Evolutionary conservation across 73 alveolate species (phyloP).

Genomic region (Stentor roeselii): DNA sequence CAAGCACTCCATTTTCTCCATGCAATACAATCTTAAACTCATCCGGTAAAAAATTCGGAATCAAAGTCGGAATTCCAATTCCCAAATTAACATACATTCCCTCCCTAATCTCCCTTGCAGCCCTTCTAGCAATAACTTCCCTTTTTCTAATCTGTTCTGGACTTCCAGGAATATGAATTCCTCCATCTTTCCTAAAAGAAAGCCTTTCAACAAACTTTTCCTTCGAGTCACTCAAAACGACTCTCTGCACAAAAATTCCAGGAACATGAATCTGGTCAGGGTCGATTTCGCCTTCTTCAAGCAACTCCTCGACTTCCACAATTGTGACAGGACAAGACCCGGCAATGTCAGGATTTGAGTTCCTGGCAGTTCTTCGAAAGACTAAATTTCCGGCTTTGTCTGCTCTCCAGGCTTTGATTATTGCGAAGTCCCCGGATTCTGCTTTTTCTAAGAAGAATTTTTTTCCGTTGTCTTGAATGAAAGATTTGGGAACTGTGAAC

Average conservation of each 20-base stretch:
- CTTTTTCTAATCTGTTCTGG: slow-evolving; percentile 33
- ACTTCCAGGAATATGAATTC: slow-evolving; percentile 30
- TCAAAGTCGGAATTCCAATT: slow-evolving; percentile 82
- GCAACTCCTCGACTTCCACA: slow-evolving; percentile 86
- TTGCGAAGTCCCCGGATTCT: slow-evolving; percentile 65
- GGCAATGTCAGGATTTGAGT: slow-evolving; percentile 72
- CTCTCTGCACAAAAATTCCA: slow-evolving; percentile 81
- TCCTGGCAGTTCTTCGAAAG: slow-evolving; percentile 75
- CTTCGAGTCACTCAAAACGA: slow-evolving; percentile 59
- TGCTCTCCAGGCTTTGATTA: slow-evolving; percentile 76
- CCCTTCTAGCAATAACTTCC: slow-evolving; percentile 66
- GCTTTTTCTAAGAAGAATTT: slow-evolving; percentile 69
- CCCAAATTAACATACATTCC: slow-evolving; percentile 89
- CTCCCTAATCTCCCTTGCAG: slow-evolving; percentile 66
- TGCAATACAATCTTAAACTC: slow-evolving; percentile 56
- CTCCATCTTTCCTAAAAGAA: slow-evolving; percentile 41
- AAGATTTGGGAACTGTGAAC: slow-evolving; percentile 25
- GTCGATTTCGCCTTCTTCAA: slow-evolving; percentile 60
- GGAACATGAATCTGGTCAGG: slow-evolving; percentile 86
- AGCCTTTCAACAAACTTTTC: slow-evolving; percentile 64
- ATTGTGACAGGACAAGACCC: slow-evolving; percentile 68
- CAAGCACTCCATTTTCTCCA: slow-evolving; percentile 82
- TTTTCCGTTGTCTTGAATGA: slow-evolving; percentile 48
- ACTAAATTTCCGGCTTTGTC: slow-evolving; percentile 73
- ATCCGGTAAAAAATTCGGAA: slow-evolving; percentile 51